Evolutionary conservation across 1,139 yeast species (phyloP), one percentile per base, ranked within the genome.

Genomic region (Blastobotrys arbuscula): DNA sequence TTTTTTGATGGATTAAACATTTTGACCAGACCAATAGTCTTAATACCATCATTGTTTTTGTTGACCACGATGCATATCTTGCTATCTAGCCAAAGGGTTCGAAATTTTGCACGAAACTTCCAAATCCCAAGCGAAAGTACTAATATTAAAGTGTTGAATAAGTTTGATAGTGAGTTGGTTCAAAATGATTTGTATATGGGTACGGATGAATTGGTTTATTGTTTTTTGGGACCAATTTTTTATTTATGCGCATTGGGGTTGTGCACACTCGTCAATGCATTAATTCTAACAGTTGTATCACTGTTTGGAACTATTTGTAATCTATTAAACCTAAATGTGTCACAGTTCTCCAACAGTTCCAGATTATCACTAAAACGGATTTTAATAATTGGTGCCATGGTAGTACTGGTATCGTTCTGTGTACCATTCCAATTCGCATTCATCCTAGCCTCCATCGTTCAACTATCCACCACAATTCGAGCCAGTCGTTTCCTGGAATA

Each of bases 151-250:
- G 56, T 56, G 7, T 44, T 59, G 41, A 39, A 49, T 8, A 50
- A 50, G 9, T 55, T 57, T 43, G 37, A 48, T 45, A 42, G 59
- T 2, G 46, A 54, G 61, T 45, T 71, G 68, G 51, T 59, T 64
- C 60, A 55, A 31, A 55, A 55, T 21, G 64, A 61, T 9, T 79
- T 76, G 56, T 82, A 75, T 56, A 63, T 85, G 48, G 92, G 94
- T 0, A 63, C 82, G 6, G 78, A 80, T 48, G 86, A 82, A 49
- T 58, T 48, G 12, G 40, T 64, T 9, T 68, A 72, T 28, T 63
- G 79, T 41, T 74, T 78, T 50, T 59, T 82, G 37, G 87, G 85
- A 0, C 74, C 83, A 1, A 33, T 82, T 1, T 75, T 82, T 52
- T 69, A 76, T 41, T 46, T 74, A 6, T 70, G 81, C 53, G 72